phyloP scores from a whole-genome alignment of 306 rosid genomes.

The Carpinus viminea region DNA sequence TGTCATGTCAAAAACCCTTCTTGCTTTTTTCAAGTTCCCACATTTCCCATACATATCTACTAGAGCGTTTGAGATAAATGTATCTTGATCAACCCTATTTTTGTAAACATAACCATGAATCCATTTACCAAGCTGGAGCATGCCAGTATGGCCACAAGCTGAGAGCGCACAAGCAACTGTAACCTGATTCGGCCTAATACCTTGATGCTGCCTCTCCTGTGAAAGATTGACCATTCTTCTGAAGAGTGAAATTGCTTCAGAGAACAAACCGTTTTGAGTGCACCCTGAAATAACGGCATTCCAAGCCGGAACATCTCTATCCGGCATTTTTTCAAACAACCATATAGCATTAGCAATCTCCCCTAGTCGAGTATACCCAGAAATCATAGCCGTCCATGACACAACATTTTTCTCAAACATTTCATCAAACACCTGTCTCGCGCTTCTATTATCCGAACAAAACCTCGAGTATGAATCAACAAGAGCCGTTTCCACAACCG shows the following conservation, averaged over 20 bases:
- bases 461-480: constrained; percentile 52
- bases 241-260: constrained; percentile 59
- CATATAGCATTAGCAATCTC: constrained; percentile 49
- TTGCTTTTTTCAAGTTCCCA: constrained; percentile 58
- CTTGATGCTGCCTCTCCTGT: constrained; percentile 21
- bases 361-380: constrained; percentile 62
- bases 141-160: constrained; percentile 75
- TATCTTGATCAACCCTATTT: constrained; percentile 41
- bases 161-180: constrained; percentile 71
- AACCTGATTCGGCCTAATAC: constrained; percentile 58
- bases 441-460: constrained; percentile 29
- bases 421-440: constrained; percentile 63
- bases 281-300: constrained; percentile 74
- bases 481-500: constrained; percentile 69
- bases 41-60: constrained; percentile 91
- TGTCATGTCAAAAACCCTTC: constrained; percentile 57
- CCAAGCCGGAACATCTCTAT: constrained; percentile 75
- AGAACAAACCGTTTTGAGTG: constrained; percentile 72
- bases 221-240: constrained; percentile 45
- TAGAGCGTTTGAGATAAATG: constrained; percentile 60
- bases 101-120: constrained; percentile 66
- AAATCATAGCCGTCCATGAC: constrained; percentile 68
- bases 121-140: constrained; percentile 81
- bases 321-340: constrained; percentile 63
- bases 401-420: constrained; percentile 66